These are phyloP conservation scores for Zygoascus tannicola DNA, from an alignment of 805 yeast species.

Conservation along the genomic window DNA sequence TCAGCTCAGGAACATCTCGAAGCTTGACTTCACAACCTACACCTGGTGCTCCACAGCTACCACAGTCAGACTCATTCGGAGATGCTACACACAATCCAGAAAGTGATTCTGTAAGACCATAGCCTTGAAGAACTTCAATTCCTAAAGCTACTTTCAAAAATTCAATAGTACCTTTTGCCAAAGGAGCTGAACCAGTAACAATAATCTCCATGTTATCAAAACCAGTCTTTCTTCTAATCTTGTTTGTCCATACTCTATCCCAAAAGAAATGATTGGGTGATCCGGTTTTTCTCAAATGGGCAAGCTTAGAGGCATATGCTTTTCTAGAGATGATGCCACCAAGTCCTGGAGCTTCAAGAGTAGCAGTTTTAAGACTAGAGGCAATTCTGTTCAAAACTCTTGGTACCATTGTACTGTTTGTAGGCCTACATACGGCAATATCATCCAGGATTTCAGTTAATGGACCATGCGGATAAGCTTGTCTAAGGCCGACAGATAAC, in stretches of 20 bases:
- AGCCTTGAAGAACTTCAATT: constrained; percentile 55
- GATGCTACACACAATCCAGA: constrained; percentile 44
- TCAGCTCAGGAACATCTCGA: constrained; percentile 57
- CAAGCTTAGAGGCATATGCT: constrained; percentile 36
- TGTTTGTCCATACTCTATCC: constrained; percentile 34
- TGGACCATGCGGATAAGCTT: constrained; percentile 49
- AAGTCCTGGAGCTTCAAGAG: constrained; percentile 36
- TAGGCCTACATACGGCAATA: constrained; percentile 45
- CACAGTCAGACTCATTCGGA: constrained; percentile 38
- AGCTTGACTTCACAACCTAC: constrained; percentile 48
- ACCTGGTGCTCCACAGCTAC: constrained; percentile 55
- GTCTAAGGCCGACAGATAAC: constrained; percentile 38
- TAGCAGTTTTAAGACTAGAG: constrained; percentile 45
- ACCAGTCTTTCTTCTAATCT: constrained; percentile 41
- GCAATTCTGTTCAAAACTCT: constrained; percentile 55
- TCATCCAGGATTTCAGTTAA: constrained; percentile 51
- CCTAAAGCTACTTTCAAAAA: constrained; percentile 56
- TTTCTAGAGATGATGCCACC: constrained; percentile 34
- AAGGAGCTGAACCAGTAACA: constrained; percentile 61
- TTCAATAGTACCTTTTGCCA: constrained; percentile 49
- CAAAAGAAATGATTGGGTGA: constrained; percentile 31
- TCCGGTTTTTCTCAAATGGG: constrained; percentile 28
- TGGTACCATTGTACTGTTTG: constrained; percentile 49
- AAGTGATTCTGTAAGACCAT: constrained; percentile 63
- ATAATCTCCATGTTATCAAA: constrained; percentile 35